These are phyloP conservation scores for Serpula lacrymans DNA, from an alignment of 768 basidiomycete genomes.

Conservation along the genomic window DNA sequence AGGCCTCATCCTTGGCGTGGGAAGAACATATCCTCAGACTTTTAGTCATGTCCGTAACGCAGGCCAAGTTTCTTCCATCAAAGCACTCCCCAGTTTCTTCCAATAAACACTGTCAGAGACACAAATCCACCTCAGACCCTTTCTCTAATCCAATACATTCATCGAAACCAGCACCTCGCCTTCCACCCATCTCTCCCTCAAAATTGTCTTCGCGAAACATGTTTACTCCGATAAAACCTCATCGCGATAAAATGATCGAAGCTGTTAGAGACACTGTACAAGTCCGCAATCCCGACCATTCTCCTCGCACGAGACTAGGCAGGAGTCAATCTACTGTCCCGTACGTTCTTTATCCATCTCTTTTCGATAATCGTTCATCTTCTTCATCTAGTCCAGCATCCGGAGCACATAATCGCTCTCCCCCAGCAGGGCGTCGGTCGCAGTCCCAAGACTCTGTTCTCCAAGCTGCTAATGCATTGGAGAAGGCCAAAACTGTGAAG, in stretches of 20 bases:
- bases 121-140: slow-evolving; percentile 51
- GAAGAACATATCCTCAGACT: slow-evolving; percentile 19
- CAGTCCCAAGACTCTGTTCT: slow-evolving; percentile 48
- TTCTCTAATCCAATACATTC: slow-evolving; percentile 40
- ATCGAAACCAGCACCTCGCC: slow-evolving; percentile 36
- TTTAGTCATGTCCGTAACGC: slow-evolving; percentile 16
- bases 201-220: slow-evolving; percentile 20
- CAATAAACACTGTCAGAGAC: slow-evolving; percentile 30
- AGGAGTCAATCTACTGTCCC: slow-evolving; percentile 55
- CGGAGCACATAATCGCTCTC: slow-evolving; percentile 16
- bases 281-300: slow-evolving; percentile 41
- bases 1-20: slow-evolving; percentile 22
- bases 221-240: slow-evolving; percentile 27
- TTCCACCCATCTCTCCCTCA: slow-evolving; percentile 34
- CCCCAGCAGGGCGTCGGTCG: slow-evolving; percentile 39
- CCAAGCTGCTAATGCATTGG: slow-evolving; percentile 34
- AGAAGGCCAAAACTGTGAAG: slow-evolving; percentile 48
- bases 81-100: slow-evolving; percentile 14
- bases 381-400: slow-evolving; percentile 13
- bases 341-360: slow-evolving; percentile 36
- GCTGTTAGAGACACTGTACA: slow-evolving; percentile 70
- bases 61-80: slow-evolving; percentile 24
- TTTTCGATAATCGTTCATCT: slow-evolving; percentile 22
- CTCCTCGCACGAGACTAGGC: slow-evolving; percentile 45
- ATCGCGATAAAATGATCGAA: slow-evolving; percentile 47